Base-by-base conservation (phyloP, 305 asterid genomes). In the Petunia hybrid region DNA sequence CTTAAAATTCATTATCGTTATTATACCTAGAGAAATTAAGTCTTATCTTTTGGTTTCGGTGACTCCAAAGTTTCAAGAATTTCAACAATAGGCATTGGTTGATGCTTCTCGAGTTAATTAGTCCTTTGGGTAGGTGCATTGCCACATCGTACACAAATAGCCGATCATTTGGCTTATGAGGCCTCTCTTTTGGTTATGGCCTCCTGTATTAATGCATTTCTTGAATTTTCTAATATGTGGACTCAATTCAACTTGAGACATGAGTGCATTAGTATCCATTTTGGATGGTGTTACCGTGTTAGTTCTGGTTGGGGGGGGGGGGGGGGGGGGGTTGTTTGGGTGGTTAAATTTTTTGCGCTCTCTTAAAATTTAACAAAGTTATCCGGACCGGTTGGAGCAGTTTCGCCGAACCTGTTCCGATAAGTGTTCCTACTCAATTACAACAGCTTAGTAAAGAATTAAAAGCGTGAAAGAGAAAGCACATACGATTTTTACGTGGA, bases 191-290 rank as follows among this genome's bases (percentile, higher is more conserved):
- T 0, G 31, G 31, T 22, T 22, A 22, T 22, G 31, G 31, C 31
- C 31, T 22, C 0, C 31, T 22, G 31, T 22, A 22, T 22, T 22
- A 22, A 22, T 22, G 31, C 31, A 22, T 22, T 22, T 22, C 31
- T 22, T 22, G 31, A 22, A 22, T 22, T 22, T 22, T 22, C 31
- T 22, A 22, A 22, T 22, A 22, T 22, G 31, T 22, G 31, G 31
- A 22, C 31, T 22, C 31, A 22, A 22, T 22, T 22, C 31, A 35
- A 48, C 35, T 71, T 3, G 42, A 48, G 45, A 71, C 43, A 48
- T 6, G 40, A 2, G 77, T 71, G 77, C 45, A 31, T 40, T 48
- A 71, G 38, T 67, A 71, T 71, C 77, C 77, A 35, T n/a, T 70
- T 71, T 71, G 35, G 45, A 71, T 48, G 61, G 77, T 22, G 31